Evolutionary conservation across 179 eudicot species (phyloP).

Genomic region (Spinacia oleracea): DNA sequence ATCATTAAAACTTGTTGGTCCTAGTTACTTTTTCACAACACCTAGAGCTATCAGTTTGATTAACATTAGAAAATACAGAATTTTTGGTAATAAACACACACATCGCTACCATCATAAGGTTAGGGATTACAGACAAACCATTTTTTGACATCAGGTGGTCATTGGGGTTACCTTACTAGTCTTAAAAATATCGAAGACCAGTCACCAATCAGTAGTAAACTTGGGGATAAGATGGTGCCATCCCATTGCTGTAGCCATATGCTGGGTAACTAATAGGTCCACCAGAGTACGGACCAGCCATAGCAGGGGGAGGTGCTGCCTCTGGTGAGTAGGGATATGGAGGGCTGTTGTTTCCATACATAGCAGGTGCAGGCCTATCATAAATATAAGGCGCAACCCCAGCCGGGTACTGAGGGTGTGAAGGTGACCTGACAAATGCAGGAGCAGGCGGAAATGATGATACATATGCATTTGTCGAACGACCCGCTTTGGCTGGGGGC

Average conservation of each 20-base stretch:
- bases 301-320: conserved; percentile 50
- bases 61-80: conserved; percentile 45
- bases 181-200: conserved; percentile 44
- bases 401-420: conserved; percentile 72
- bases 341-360: conserved; percentile 72
- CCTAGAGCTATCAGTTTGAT: conserved; percentile 52
- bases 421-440: conserved; percentile 64
- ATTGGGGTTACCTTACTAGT: conserved; percentile 51
- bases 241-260: conserved; percentile 65
- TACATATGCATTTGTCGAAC: conserved; percentile 85
- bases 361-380: conserved; percentile 43
- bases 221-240: conserved; percentile 73
- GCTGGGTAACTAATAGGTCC: conserved; percentile 65
- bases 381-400: conserved; percentile 56
- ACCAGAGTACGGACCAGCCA: conserved; percentile 65
- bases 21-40: conserved; percentile 52
- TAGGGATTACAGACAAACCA: conserved; percentile 78
- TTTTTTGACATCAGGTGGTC: conserved; percentile 37
- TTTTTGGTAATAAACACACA: conserved; percentile 71
- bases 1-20: conserved; percentile 48
- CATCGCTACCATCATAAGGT: conserved; percentile 81
- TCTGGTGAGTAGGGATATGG: conserved; percentile 84
- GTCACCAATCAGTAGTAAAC: conserved; percentile 82
- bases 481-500: conserved; percentile 99
- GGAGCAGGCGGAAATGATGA: conserved; percentile 88